Evolutionary conservation across 768 basidiomycete species (phyloP).

Genomic region (Suillus subluteus): DNA sequence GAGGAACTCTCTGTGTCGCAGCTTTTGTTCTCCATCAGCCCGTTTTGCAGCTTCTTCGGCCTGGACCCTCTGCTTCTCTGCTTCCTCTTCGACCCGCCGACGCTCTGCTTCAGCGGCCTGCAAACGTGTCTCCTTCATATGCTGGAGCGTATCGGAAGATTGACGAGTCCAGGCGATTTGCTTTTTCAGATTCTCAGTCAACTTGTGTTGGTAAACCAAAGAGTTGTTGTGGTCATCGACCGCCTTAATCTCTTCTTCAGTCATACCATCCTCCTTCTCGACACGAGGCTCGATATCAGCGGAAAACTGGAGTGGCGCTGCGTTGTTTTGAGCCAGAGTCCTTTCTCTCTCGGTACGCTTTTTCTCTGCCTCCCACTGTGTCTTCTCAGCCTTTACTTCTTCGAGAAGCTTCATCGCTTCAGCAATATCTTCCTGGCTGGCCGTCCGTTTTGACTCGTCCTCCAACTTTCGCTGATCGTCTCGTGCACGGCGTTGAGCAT

Average conservation of each 20-base stretch:
- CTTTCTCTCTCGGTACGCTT: not conserved
- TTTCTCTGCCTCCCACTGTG: conserved; percentile 10
- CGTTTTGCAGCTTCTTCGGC: conserved; percentile 19
- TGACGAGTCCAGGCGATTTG: conserved; percentile 6
- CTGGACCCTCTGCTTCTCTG: conserved; percentile 10
- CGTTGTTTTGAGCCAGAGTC: not conserved
- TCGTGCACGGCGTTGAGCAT: conserved; percentile 26
- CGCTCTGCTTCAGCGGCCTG: conserved; percentile 21
- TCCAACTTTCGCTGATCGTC: conserved; percentile 28
- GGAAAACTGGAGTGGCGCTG: not conserved
- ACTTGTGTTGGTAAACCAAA: conserved; percentile 11
- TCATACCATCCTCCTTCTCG: conserved; percentile 27
- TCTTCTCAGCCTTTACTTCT: conserved; percentile 16
- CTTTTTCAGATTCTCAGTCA: conserved; percentile 20
- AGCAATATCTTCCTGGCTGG: conserved; percentile 23
- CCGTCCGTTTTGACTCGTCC: conserved; percentile 21
- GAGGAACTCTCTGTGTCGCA: conserved; percentile 15
- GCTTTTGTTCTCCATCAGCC: conserved; percentile 13
- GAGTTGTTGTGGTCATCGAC: conserved; percentile 18
- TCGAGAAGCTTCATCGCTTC: conserved; percentile 23
- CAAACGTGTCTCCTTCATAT: conserved; percentile 29
- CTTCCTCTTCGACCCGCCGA: conserved; percentile 22
- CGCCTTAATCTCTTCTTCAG: conserved; percentile 17
- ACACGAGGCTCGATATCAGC: not conserved
- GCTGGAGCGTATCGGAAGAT: conserved; percentile 20